These are phyloP conservation scores for Telopea speciosissima DNA, from an alignment of 177 flowering plant genomes.

Conservation along the genomic window DNA sequence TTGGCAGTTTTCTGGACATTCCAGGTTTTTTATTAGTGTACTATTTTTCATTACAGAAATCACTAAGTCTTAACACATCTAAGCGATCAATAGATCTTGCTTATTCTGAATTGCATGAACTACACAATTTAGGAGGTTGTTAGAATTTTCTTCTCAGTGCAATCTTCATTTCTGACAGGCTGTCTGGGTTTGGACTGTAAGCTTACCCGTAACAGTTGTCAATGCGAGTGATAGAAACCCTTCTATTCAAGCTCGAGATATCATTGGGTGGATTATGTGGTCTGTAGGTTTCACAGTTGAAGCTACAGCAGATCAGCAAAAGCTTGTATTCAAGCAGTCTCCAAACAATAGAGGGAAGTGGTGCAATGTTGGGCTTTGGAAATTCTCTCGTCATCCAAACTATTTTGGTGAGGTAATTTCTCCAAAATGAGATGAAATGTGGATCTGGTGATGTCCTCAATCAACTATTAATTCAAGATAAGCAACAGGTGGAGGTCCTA, in stretches of 20 bases:
- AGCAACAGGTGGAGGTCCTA: background rate
- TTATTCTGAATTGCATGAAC: background rate
- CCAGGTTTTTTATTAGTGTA: slow-evolving; percentile 46
- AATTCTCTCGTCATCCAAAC: slow-evolving; percentile 82
- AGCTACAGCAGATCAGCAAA: slow-evolving; percentile 90
- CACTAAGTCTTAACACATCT: background rate
- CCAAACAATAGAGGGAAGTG: slow-evolving; percentile 84
- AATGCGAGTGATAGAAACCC: slow-evolving; percentile 73
- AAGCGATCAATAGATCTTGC: background rate
- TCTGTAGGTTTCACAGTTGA: slow-evolving; percentile 54
- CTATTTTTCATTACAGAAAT: slow-evolving; percentile 2
- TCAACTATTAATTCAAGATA: background rate
- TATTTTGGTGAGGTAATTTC: slow-evolving; percentile 89
- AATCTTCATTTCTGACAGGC: slow-evolving; percentile 48
- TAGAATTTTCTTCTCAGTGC: background rate
- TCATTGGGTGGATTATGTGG: slow-evolving; percentile 96
- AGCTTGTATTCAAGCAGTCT: slow-evolving; percentile 65
- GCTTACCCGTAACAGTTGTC: slow-evolving; percentile 87
- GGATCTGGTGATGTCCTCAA: background rate
- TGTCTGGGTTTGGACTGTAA: slow-evolving; percentile 97
- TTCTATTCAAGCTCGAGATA: slow-evolving; percentile 52
- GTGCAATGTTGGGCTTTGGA: slow-evolving; percentile 88
- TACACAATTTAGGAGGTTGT: background rate
- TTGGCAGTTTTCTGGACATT: slow-evolving; percentile 82
- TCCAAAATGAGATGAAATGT: background rate